Base-by-base conservation (phyloP, 257 asterid genomes). In the Capsicum chinense region DNA sequence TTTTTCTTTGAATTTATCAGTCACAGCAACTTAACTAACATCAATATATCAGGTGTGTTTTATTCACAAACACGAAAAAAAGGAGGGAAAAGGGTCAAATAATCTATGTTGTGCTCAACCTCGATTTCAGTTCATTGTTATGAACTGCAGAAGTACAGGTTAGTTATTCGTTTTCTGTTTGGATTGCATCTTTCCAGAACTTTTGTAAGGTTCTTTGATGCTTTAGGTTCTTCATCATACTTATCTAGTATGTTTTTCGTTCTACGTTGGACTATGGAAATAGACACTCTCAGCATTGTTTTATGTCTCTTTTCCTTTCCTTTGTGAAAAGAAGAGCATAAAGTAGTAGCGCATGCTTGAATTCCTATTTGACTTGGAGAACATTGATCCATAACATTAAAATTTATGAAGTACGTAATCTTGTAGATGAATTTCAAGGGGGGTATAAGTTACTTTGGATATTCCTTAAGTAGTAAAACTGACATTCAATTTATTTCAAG, bases 141-240 rank as follows among this genome's bases (percentile, higher is more conserved):
- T 92, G 93, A 92, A 92, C 90, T 91, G 92, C 33, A 89, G 91
- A 60, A 90, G 86, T 71, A 89, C 90, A 35, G 96, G 96, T 92
- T 70, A 82, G 87, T 87, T 35, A 26, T 67, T 86, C 35, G 37
- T n/a, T 58, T 78, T 52, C 48, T 52, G 21, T 62, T 76, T 21
- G 21, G 62, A 52, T 1, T 76, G 63, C 7, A 76, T 50, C 44
- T 26, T 74, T 76, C 48, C 6, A 14, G 63, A 50, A 76, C 48
- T 76, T 76, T 52, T 76, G 21, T 14, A 7, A 52, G 63, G 21
- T 76, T 76, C 15, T 74, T 74, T 74, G 19, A 52, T 52, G 44
- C 71, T 64, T 64, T 64, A 64, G 71, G 4, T 64, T 11, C 17
- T 64, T 42, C 44, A 26, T 26, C 7, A 5, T 9, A 63, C 3